phyloP scores from a whole-genome alignment of 306 rosid genomes.

The Betula pendula region DNA sequence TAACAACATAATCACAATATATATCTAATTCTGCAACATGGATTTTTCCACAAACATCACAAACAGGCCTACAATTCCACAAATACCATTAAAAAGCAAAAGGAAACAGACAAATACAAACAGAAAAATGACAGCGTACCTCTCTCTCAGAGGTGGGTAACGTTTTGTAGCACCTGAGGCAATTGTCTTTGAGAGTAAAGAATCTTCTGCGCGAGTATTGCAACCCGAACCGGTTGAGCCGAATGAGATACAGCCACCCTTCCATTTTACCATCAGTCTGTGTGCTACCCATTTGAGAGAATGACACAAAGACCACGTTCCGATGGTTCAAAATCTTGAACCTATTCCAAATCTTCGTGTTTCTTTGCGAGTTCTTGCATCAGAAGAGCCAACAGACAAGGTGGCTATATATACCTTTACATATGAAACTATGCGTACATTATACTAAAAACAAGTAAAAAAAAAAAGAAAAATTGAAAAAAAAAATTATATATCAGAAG shows the following conservation, averaged over 20 bases:
- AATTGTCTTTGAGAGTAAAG: slow-evolving; percentile 61
- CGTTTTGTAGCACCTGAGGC: slow-evolving; percentile 63
- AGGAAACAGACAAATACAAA: too few relatives aligned
- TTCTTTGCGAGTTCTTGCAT: not conserved
- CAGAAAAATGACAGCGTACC: slow-evolving; percentile 36
- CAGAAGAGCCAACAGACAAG: slow-evolving; percentile 8
- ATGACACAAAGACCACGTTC: not conserved
- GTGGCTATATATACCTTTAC: not conserved
- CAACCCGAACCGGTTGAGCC: slow-evolving; percentile 60
- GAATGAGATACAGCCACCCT: slow-evolving; percentile 79
- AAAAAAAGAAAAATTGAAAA: too few relatives aligned
- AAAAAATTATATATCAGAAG: not conserved
- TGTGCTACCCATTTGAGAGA: slow-evolving; percentile 41
- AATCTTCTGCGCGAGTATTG: slow-evolving; percentile 61
- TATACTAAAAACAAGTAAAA: not conserved
- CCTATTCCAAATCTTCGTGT: not conserved
- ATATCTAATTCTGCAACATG: slow-evolving; percentile 8
- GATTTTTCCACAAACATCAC: not conserved
- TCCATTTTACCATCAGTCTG: slow-evolving; percentile 62
- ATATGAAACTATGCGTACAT: not conserved
- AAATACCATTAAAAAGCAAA: not conserved
- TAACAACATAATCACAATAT: not conserved
- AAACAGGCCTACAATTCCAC: not conserved
- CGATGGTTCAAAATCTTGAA: slow-evolving; percentile 16
- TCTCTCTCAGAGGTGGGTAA: slow-evolving; percentile 53